Conservation (phyloP, 2,329 filamentous ascomycete species). For the Fusarium ramigenum region DNA sequence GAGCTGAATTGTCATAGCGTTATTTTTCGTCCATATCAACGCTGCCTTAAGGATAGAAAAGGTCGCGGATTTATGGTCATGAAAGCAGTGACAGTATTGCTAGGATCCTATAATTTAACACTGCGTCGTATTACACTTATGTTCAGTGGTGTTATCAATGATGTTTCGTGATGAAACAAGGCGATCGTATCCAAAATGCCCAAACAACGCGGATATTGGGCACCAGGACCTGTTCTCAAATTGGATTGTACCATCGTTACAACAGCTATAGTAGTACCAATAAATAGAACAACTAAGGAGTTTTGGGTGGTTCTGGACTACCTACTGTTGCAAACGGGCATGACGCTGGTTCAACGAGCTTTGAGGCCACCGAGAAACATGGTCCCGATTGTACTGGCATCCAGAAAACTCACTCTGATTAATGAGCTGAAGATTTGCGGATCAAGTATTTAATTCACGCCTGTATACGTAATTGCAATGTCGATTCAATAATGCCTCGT, state of each 20-base stretch:
- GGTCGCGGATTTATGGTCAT: neutral
- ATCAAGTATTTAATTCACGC: constrained; percentile 8
- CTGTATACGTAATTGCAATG: constrained; percentile 28
- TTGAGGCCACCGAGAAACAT: constrained; percentile 6
- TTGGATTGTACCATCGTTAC: neutral
- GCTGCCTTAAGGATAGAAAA: neutral
- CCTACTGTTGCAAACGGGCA: neutral
- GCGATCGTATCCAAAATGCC: neutral
- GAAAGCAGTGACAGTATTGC: neutral
- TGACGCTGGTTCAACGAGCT: neutral
- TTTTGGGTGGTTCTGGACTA: neutral
- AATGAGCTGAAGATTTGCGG: neutral
- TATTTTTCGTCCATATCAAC: neutral
- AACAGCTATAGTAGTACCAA: neutral
- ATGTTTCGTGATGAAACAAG: constrained; percentile 15
- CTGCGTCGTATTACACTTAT: neutral
- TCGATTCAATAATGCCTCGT: constrained; percentile 19
- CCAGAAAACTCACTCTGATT: neutral
- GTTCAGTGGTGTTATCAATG: neutral
- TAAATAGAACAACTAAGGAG: neutral
- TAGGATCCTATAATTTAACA: neutral
- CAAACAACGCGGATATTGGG: neutral
- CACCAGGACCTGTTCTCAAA: neutral
- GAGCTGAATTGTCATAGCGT: neutral
- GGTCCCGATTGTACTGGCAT: neutral